Evolutionary conservation across 257 asterid species (phyloP), one percentile per base, ranked within the genome.

Genomic region (Petunia axillaris): DNA sequence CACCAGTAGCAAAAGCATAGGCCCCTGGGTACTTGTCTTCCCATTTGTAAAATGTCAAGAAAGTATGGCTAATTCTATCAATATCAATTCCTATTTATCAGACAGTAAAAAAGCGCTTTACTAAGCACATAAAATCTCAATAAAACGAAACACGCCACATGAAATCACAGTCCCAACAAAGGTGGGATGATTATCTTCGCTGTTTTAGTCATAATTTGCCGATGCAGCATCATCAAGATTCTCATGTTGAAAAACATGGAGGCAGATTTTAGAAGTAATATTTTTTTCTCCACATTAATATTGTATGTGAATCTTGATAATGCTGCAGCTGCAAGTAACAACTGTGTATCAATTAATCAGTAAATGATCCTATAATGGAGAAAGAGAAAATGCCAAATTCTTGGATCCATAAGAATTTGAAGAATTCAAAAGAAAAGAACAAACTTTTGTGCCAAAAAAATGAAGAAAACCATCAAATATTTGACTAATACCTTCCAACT

Each of bases 171-270:
- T 8, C 15, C 15, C 63, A 48, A 44, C 2, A 50, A 74, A 4
- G 37, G 4, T 1, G 1, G 48, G 53, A 5, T 8, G 0, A 1
- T 2, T 57, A 4, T 6, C 74, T 46, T 15, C 70, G 64, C 55
- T 55, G 64, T 35, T 65, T 25, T 4, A 82, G 67, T 40, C 75
- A 68, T 66, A 53, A 80, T 81, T 59, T 78, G 89, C 85, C 53
- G 87, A 73, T 83, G 89, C 89, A 86, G 87, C 89, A 86, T 85
- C 88, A 85, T 83, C 88, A 85, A 76, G 88, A 85, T 85, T 85
- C 88, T 75, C 89, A 81, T 79, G 4, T 8, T 36, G 41, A 85
- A 75, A 60, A 44, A 40, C 14, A 4, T 16, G 16, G 41, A 15
- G 43, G 76, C 79, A 78, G 39, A 65, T 25, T 11, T 7, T 13